Conservation (phyloP, 257 asterid species). For the Henckelia pumila region DNA sequence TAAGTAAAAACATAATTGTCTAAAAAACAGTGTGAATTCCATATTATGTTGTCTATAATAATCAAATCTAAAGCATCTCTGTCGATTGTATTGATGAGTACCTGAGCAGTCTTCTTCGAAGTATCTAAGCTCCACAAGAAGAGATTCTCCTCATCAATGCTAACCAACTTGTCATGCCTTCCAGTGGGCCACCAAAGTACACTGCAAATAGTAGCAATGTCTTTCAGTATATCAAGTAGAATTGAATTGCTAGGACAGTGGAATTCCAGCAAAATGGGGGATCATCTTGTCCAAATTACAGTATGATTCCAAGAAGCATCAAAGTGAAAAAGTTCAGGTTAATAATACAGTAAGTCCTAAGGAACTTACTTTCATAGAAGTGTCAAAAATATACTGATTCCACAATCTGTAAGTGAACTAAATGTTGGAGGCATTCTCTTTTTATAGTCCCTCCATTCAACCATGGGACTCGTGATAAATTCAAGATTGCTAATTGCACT, state of each 20-base stretch:
- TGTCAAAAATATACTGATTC: constrained; percentile 6
- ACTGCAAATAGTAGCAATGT: constrained; percentile 43
- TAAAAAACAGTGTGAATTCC: constrained; percentile 3
- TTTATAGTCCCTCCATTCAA: neutral
- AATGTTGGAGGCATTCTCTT: neutral
- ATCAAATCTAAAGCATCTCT: constrained; percentile 23
- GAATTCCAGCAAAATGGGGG: constrained; percentile 5
- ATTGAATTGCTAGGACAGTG: constrained; percentile 10
- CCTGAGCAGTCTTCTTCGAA: constrained; percentile 93
- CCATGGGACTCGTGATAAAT: neutral
- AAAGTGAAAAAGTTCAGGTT: constrained; percentile 16
- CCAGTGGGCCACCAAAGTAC: constrained; percentile 98
- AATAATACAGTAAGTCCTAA: neutral
- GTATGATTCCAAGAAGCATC: neutral
- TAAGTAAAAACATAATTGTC: constrained; percentile 8
- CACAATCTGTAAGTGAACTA: neutral
- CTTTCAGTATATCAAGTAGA: constrained; percentile 26
- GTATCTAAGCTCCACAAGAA: constrained; percentile 82
- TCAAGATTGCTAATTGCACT: neutral
- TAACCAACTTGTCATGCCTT: constrained; percentile 87
- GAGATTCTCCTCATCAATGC: constrained; percentile 87
- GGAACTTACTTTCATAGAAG: neutral
- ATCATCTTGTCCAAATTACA: neutral
- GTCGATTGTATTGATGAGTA: constrained; percentile 29
- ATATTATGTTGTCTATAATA: constrained; percentile 5